Base-by-base conservation (phyloP, 371 early-diverging fungal species). In the Rhizopus stolonifer region DNA sequence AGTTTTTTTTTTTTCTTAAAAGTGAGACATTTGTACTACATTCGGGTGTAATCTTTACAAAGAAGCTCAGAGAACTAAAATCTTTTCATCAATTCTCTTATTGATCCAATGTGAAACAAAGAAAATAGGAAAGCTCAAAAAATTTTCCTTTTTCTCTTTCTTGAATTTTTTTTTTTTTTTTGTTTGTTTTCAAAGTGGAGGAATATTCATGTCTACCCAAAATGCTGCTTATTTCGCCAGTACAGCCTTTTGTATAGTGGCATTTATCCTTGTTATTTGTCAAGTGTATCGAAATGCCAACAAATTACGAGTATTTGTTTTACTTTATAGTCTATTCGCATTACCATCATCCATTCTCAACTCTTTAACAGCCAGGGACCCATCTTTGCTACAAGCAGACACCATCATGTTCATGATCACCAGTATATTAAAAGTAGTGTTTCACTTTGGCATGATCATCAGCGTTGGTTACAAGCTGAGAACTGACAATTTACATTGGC, bases 391-490 rank as follows among this genome's bases (percentile, higher is more conserved):
- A 3, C 44, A 45, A 46, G 33, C 39, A 2, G 54, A 60, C 39
- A 49, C 46, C 0, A 3, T 60, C 4, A 24, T 50, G 1, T 60
- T 49, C 25, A 21, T 54, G 4, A 33, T 50, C 1, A 26, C 49
- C 14, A 60, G 49, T n/a, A 38, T 50, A 7, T 11, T 60, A 3
- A 60, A 54, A 55, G 31, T 32, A 14, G 10, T 49, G 4, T 17
- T 45, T 4, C 60, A 60, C 32, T 54, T 60, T 23, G 49, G 40
- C 7, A 60, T 60, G 60, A 22, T 60, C 22, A 21, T 49, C 17
- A 49, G 49, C 7, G 46, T 60, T n/a, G 60, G 55, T 9, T 45
- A 49, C 29, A 48, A 50, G 36, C 15, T 60, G 23, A 23, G 54
- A 18, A 18, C 25, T 4, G 54, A 38, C 15, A 49, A 54, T 17